Base-by-base conservation (phyloP, 495 filamentous ascomycete species). In the Aspergillus hancockii region DNA sequence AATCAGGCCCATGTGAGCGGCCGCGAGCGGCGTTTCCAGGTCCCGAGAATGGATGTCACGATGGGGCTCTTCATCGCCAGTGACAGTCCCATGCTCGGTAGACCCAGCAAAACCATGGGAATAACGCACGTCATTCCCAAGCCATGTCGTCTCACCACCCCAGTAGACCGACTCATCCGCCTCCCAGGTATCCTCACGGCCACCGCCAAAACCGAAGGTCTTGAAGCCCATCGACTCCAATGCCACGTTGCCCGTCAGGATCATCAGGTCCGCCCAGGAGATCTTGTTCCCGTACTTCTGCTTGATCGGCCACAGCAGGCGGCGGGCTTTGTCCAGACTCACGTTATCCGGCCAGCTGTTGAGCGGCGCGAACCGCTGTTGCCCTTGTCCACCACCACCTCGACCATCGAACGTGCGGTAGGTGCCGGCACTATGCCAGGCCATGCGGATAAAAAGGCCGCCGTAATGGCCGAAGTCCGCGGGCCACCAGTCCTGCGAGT, bases 291-390 rank as follows among this genome's bases (percentile, higher is more conserved):
- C 88, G 66, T 90, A 90, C 80, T 90, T 90, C 65, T 90, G 86
- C 78, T 90, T 90, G 75, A 90, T 84, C 65, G 88, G 88, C 88
- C 88, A 90, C 54, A 90, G 72, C 58, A 90, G 82, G 60, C 88
- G 87, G 53, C 88, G 88, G 36, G 86, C 87, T 81, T 90, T 90
- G 81, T 90, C 88, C 50, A 90, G 80, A 63, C 78, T 84, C 60
- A 85, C 86, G 61, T 90, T 90, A 75, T 90, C 88, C 57, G 88
- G 88, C 88, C 88, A 90, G 77, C 83, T 87, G 85, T 90, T 90
- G 65, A 90, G 82, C 12, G 88, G 88, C 16, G 88, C 87, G 62
- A 90, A 90, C 32, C 88, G 84, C 73, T 90, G 88, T 73, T 89
- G 86, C 25, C 85, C 88, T 64, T 83, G 74, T 43, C 87, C 87